Evolutionary conservation across 129 eudicot species (phyloP).

Genomic region (Pulicaria dysenterica): DNA sequence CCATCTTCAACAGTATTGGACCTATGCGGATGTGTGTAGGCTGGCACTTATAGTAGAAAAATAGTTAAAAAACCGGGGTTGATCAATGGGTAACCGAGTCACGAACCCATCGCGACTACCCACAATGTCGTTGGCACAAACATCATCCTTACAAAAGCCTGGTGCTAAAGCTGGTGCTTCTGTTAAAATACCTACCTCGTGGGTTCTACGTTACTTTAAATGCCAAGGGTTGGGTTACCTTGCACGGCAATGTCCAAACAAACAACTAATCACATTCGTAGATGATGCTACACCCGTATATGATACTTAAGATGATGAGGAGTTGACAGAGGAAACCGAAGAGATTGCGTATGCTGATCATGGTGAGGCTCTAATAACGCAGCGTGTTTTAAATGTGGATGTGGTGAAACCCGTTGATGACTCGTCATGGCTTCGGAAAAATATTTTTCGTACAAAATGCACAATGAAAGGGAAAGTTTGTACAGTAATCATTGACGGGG

Average conservation of each 20-base stretch:
- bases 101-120: neutral
- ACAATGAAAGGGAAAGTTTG: too few relatives aligned
- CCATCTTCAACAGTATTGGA: neutral
- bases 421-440: neutral
- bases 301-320: neutral
- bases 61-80: neutral
- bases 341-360: neutral
- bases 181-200: neutral
- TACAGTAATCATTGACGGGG: too few relatives aligned
- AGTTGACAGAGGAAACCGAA: too few relatives aligned
- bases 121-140: neutral
- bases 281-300: neutral
- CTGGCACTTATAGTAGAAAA: neutral
- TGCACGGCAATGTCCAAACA: neutral
- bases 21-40: neutral
- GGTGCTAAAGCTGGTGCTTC: neutral
- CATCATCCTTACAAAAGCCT: neutral
- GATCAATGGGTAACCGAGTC: too few relatives aligned
- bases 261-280: neutral
- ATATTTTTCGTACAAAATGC: neutral
- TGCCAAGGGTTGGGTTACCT: constrained; percentile 10
- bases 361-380: neutral
- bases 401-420: neutral
- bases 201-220: neutral
- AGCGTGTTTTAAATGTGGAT: neutral